Evolutionary conservation across 169 alveolate genomes (phyloP).

Genomic region (Miamiensis avidus): DNA sequence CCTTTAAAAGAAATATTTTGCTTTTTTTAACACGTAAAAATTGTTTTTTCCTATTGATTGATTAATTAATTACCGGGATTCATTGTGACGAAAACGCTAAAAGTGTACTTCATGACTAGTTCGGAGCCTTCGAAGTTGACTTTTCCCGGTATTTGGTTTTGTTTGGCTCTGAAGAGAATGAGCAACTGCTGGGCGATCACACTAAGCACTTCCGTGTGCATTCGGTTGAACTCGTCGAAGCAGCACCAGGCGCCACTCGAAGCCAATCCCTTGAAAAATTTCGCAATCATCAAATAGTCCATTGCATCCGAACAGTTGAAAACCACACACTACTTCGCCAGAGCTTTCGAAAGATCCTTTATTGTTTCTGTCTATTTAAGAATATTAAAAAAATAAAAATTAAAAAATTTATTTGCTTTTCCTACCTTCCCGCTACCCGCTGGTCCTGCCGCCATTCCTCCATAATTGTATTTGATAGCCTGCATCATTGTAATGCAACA

Average conservation of each 20-base stretch:
- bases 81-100: constrained; percentile 84
- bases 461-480: constrained; percentile 60
- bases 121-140: constrained; percentile 75
- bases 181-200: constrained; percentile 77
- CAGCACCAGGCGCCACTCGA: constrained; percentile 88
- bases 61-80: constrained; percentile 63
- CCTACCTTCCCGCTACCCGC: constrained; percentile 77
- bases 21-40: no score
- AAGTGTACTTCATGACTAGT: constrained; percentile 73
- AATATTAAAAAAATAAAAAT: no score
- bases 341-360: constrained; percentile 88
- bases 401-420: no score
- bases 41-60: no score
- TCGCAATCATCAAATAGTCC: constrained; percentile 88
- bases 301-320: constrained; percentile 90
- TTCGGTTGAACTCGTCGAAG: constrained; percentile 86
- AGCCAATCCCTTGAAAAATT: constrained; percentile 90
- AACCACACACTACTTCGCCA: constrained; percentile 89
- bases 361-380: constrained; percentile 78
- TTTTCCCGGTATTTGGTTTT: constrained; percentile 44
- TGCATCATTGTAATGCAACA: constrained; percentile 76
- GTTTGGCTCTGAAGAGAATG: constrained; percentile 60
- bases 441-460: constrained; percentile 72
- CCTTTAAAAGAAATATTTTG: not conserved
- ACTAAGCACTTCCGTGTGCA: constrained; percentile 83